Base-by-base conservation (phyloP, 2,329 filamentous ascomycete genomes). In the Trichophyton verrucosum region DNA sequence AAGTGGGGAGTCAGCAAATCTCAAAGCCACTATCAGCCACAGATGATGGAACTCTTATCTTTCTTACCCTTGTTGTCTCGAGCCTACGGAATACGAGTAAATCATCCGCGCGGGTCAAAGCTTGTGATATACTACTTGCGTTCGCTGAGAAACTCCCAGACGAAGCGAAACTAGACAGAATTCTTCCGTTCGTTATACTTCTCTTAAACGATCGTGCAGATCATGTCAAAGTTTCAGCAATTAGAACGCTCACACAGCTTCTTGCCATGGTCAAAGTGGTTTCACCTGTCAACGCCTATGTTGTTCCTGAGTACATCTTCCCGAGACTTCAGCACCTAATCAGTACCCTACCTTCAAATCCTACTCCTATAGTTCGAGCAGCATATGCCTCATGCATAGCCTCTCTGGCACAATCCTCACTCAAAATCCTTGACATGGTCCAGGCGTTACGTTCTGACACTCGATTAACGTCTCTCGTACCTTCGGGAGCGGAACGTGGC, bases 331-430 rank as follows among this genome's bases (percentile, higher is more conserved):
- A 82, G 61, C 74, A 76, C 4, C 85, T 87, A 66, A 75, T 86
- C 57, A 73, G 75, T n/a, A 76, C 73, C 20, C 73, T 78, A 5
- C 77, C 76, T 49, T 77, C 77, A 36, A 80, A 82, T 30, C 82
- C 86, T 1, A 87, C 81, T 60, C 76, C 88, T 0, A 73, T 95
- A 20, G 87, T 96, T 11, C 83, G 94, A 62, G 90, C 91, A 56
- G 94, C 91, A 0, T 97, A 97, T 74, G 94, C 94, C 8, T 90
- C 91, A 3, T 96, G 91, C 69, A 80, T 99, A 24, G 91, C 92
- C 2, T 94, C 87, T 53, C 80, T 99, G 44, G 92, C 94, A 3
- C 87, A 86, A 15, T 94, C 90, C 3, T 91, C 94, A 0, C 84
- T 87, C 27, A 82, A 85, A 24, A 96, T 96, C 66, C 79, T 97